A percentile compares a stretch with the other conserved stretches of the same genome.
Conservation (phyloP, 768 basidiomycete genomes). For the Collybia sp. region DNA sequence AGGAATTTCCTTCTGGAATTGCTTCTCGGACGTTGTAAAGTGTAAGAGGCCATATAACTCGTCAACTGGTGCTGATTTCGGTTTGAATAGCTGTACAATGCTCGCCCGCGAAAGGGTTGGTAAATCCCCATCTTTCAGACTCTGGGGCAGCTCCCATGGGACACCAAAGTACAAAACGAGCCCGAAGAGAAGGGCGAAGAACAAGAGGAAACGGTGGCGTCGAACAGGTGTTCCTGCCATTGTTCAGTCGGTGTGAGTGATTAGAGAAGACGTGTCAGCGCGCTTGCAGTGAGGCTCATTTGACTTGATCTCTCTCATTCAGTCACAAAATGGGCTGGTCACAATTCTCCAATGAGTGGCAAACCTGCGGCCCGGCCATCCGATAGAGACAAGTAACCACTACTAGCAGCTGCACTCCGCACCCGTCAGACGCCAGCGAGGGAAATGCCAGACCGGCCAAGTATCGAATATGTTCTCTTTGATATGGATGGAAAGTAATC, state of each 20-base stretch:
- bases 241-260: conserved; percentile 7
- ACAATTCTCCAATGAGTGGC: too few relatives aligned
- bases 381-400: too few relatives aligned
- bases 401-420: background rate
- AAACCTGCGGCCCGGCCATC: too few relatives aligned
- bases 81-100: conserved; percentile 31
- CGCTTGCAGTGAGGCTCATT: too few relatives aligned
- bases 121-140: conserved; percentile 27
- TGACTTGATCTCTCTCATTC: too few relatives aligned
- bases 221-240: conserved; percentile 21
- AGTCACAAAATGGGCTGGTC: too few relatives aligned
- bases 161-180: conserved; percentile 36
- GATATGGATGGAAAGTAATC: conserved; percentile 60
- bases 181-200: conserved; percentile 29
- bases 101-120: conserved; percentile 32
- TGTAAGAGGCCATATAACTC: conserved; percentile 74
- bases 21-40: conserved; percentile 42
- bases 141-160: conserved; percentile 36
- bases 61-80: conserved; percentile 27
- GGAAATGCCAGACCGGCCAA: conserved; percentile 11
- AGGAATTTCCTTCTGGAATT: conserved; percentile 32
- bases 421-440: background rate
- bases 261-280: conserved; percentile 10
- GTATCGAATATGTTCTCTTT: conserved; percentile 62
- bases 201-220: conserved; percentile 41